Percentiles rank a stretch among this genome's conserved stretches.
These are phyloP conservation scores for Naganishia friedmannii DNA, from an alignment of 768 basidiomycete species.

Conservation along the genomic window DNA sequence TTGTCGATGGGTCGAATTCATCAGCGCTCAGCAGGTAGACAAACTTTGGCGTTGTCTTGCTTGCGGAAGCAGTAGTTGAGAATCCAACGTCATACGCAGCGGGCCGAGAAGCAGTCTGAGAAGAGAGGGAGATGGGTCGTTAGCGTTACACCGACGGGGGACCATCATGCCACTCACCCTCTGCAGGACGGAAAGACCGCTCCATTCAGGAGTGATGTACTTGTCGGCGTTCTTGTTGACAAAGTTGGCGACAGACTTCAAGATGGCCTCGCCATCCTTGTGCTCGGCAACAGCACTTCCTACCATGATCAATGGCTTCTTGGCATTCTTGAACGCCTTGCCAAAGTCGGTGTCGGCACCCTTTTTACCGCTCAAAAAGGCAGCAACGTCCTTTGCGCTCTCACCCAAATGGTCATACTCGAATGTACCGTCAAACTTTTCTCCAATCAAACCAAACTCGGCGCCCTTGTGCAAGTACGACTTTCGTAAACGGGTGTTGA, in stretches of 20 bases:
- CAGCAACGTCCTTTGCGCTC: slow-evolving; percentile 68
- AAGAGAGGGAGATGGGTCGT: slow-evolving; percentile 10
- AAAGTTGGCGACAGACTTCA: slow-evolving; percentile 72
- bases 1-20: slow-evolving; percentile 79
- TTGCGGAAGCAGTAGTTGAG: slow-evolving; percentile 74
- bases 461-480: slow-evolving; percentile 83
- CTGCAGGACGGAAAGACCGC: slow-evolving; percentile 88
- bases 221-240: slow-evolving; percentile 72
- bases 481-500: slow-evolving; percentile 95
- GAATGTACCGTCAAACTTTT: slow-evolving; percentile 85
- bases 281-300: slow-evolving; percentile 84
- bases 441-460: slow-evolving; percentile 85
- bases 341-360: slow-evolving; percentile 60
- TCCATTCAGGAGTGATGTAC: slow-evolving; percentile 86
- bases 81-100: slow-evolving; percentile 96
- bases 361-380: slow-evolving; percentile 69
- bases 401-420: slow-evolving; percentile 87
- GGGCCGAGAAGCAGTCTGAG: slow-evolving; percentile 79
- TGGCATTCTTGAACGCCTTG: slow-evolving; percentile 79
- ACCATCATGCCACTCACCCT: slow-evolving; percentile 60
- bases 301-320: slow-evolving; percentile 87
- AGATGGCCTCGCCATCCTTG: slow-evolving; percentile 73
- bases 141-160: background rate
- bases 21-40: slow-evolving; percentile 95
- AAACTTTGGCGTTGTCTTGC: slow-evolving; percentile 80